Conservation (phyloP, 73 alveolate species). For the Tetrahymena thermophila region DNA sequence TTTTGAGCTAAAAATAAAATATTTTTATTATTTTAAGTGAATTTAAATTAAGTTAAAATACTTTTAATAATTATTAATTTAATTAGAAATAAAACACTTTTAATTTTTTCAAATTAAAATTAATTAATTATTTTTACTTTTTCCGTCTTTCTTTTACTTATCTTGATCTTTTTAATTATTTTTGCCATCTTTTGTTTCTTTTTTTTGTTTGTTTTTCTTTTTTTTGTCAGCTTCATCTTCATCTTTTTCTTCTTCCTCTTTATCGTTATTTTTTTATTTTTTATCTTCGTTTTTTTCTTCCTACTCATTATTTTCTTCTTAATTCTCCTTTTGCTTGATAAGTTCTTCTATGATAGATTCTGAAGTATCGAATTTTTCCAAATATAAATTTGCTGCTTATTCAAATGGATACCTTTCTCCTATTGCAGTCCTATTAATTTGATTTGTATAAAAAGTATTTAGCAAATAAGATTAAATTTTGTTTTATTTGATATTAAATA, state of each 20-base stretch:
- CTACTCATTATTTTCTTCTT: slow-evolving; percentile 24
- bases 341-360: slow-evolving; percentile 44
- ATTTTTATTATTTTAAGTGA: too few species aligned
- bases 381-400: slow-evolving; percentile 61
- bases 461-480: too few species aligned
- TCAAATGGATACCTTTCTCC: slow-evolving; percentile 78
- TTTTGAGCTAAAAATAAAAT: too few species aligned
- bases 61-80: too few species aligned
- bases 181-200: neutral
- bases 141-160: neutral
- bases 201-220: neutral
- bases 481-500: too few species aligned
- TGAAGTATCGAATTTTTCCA: slow-evolving; percentile 48
- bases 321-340: slow-evolving; percentile 31
- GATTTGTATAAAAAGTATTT: too few species aligned
- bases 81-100: neutral
- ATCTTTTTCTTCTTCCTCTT: slow-evolving; percentile 6
- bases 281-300: neutral
- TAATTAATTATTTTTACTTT: neutral
- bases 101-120: neutral
- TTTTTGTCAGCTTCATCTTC: slow-evolving; percentile 1
- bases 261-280: neutral
- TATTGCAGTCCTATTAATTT: slow-evolving; percentile 42
- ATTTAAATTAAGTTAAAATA: too few species aligned
- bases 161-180: slow-evolving; percentile 4